phyloP scores from a whole-genome alignment of 306 rosid genomes.

The Abrus pulchellus region DNA sequence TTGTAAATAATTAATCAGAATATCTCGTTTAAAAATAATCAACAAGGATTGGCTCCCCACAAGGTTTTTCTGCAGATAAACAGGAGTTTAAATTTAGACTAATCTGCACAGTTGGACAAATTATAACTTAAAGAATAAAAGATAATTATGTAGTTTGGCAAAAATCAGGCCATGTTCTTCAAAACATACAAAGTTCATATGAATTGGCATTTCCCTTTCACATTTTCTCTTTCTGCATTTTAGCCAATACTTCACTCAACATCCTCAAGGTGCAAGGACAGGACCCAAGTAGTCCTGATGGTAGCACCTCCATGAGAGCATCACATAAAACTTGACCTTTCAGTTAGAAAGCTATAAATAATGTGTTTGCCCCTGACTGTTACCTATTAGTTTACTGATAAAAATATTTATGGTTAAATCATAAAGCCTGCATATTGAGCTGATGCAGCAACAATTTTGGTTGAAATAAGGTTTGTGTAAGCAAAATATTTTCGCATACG shows the following conservation, averaged over 20 bases:
- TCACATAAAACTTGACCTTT: conserved; percentile 7
- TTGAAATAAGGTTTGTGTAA: conserved; percentile 35
- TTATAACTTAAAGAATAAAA: conserved; percentile 12
- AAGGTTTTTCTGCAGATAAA: not conserved
- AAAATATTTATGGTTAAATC: conserved; percentile 19
- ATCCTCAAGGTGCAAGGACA: conserved; percentile 23
- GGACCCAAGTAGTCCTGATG: conserved; percentile 11
- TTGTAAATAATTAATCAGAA: conserved; percentile 20
- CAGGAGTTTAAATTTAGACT: not conserved
- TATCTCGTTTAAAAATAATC: conserved; percentile 36
- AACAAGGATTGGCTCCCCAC: not conserved
- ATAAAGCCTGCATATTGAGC: conserved; percentile 38
- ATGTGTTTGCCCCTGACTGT: conserved; percentile 21
- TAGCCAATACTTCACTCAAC: conserved; percentile 21
- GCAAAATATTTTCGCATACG: conserved; percentile 22
- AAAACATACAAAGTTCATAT: not conserved
- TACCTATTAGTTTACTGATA: conserved; percentile 33
- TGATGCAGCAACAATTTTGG: conserved; percentile 13
- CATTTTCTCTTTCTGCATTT: not conserved
- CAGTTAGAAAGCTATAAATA: conserved; percentile 25
- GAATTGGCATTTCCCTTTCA: conserved; percentile 12
- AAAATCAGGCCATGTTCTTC: not conserved
- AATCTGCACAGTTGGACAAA: not conserved
- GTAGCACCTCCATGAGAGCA: conserved; percentile 18
- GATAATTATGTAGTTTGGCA: not conserved